Conservation (phyloP, 495 filamentous ascomycete genomes). For the Penicillium bovifimosum region DNA sequence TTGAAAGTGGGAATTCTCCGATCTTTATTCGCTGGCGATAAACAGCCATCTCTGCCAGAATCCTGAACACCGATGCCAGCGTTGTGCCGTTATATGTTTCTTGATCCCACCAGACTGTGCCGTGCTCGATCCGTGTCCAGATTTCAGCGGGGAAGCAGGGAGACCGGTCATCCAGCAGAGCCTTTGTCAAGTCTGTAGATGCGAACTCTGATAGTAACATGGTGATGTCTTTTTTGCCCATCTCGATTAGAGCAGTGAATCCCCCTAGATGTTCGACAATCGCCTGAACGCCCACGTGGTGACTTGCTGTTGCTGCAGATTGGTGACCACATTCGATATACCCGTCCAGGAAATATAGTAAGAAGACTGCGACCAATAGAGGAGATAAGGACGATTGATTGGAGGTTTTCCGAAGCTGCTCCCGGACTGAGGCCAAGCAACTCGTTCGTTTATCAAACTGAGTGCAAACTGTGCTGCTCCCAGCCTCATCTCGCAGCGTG, state of each 20-base stretch:
- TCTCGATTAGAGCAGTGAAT: conserved; percentile 18
- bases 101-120: conserved; percentile 20
- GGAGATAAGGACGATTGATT: conserved; percentile 10
- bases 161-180: conserved; percentile 11
- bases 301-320: conserved; percentile 28
- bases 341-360: conserved; percentile 36
- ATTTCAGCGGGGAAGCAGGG: conserved; percentile 17
- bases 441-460: conserved; percentile 8
- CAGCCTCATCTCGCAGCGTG: conserved; percentile 14
- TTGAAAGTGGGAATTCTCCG: neutral
- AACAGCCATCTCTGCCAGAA: conserved; percentile 14
- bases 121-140: conserved; percentile 15
- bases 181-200: conserved; percentile 32
- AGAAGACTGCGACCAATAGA: conserved; percentile 33
- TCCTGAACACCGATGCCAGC: conserved; percentile 10
- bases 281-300: conserved; percentile 33
- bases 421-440: conserved; percentile 12
- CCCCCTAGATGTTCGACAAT: conserved; percentile 29
- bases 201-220: conserved; percentile 35
- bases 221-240: conserved; percentile 26
- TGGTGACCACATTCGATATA: conserved; percentile 31
- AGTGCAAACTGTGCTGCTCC: neutral
- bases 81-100: conserved; percentile 12
- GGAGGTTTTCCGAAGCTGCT: conserved; percentile 9
- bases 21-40: conserved; percentile 12